These are phyloP conservation scores for Eucalyptus victrix DNA, from an alignment of 345 rosid species.

Conservation along the genomic window DNA sequence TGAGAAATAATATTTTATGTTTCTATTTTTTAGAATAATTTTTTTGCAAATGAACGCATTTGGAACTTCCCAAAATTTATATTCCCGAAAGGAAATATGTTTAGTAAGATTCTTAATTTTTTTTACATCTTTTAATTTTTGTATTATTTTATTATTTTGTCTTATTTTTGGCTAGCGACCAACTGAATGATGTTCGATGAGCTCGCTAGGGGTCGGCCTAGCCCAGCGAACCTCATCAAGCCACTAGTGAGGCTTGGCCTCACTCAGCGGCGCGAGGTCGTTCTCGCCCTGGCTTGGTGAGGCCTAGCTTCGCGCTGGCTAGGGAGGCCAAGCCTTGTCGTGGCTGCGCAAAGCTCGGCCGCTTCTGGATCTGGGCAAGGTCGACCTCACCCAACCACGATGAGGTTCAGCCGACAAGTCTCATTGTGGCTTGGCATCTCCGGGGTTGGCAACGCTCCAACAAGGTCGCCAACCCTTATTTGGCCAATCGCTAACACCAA, in stretches of 20 bases:
- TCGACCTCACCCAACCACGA: rapidly evolving
- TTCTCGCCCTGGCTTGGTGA: rapidly evolving
- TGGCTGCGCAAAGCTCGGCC: rapidly evolving
- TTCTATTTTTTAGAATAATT: rapidly evolving
- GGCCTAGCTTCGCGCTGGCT: rapidly evolving
- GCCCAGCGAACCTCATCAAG: rapidly evolving
- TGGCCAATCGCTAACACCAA: rapidly evolving
- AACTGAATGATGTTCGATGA: rapidly evolving
- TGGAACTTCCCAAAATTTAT: too few relatives aligned
- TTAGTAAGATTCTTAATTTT: too few relatives aligned
- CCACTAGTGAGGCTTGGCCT: too few relatives aligned
- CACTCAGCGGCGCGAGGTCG: rapidly evolving
- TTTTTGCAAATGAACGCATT: rapidly evolving
- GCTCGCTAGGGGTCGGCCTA: rapidly evolving
- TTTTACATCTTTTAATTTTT: too few relatives aligned
- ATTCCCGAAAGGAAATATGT: rapidly evolving
- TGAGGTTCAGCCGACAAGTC: rapidly evolving
- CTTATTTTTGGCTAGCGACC: rapidly evolving
- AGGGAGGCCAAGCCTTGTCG: too few relatives aligned
- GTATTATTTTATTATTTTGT: too few relatives aligned
- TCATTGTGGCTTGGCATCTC: rapidly evolving
- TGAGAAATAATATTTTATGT: too few relatives aligned
- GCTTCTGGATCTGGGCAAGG: rapidly evolving
- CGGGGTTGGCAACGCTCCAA: rapidly evolving
- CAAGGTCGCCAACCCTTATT: rapidly evolving